These are phyloP conservation scores for Chlorella sp. DNA, from an alignment of 139 green algal species.

Conservation along the genomic window DNA sequence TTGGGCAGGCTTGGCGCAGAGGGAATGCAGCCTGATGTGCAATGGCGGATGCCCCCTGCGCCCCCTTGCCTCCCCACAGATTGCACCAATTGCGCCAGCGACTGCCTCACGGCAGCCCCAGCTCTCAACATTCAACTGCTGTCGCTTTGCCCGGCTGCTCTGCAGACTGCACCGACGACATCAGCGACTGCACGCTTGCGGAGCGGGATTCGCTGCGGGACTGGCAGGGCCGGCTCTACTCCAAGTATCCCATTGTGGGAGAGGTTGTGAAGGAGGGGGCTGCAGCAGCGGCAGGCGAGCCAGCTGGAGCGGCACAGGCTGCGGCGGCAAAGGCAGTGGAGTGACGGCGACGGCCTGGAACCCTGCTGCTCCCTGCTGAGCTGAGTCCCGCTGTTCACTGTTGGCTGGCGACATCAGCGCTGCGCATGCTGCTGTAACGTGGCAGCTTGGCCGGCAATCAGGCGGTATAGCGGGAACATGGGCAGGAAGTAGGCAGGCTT, in stretches of 20 bases:
- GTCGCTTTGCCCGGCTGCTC: slow-evolving; percentile 46
- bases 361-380: no score
- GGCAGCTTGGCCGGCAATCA: no score
- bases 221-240: slow-evolving; percentile 81
- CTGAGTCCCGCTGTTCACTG: no score
- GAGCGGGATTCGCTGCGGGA: slow-evolving; percentile 80
- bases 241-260: slow-evolving; percentile 78
- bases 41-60: no score
- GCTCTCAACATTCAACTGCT: no score
- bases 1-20: no score
- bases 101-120: slow-evolving; percentile 46
- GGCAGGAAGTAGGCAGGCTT: no score
- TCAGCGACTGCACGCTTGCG: slow-evolving; percentile 57
- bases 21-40: no score
- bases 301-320: neutral
- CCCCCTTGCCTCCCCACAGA: slow-evolving; percentile 40
- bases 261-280: slow-evolving; percentile 45
- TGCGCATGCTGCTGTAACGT: no score
- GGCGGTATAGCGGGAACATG: no score
- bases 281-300: neutral
- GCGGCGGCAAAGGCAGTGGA: neutral
- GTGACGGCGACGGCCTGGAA: no score
- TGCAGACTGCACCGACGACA: slow-evolving; percentile 74
- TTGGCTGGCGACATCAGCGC: no score
- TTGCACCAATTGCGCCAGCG: slow-evolving; percentile 71